Base-by-base conservation (phyloP, 129 eudicot genomes). In the Centaurea solstitialis region DNA sequence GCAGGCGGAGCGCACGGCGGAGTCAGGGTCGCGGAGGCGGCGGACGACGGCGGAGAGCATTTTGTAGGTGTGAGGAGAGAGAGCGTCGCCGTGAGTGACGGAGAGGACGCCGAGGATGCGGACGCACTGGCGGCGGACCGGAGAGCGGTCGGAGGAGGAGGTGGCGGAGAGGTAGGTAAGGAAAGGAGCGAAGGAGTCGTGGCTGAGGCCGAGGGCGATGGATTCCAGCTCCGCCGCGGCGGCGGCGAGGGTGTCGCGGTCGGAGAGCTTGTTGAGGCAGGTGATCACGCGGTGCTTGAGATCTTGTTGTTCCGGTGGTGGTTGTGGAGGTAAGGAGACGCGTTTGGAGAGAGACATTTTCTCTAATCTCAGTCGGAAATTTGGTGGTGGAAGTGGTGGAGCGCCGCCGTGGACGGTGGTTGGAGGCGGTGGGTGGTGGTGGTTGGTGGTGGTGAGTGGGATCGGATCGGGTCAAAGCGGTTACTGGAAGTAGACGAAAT, bases 21-120 rank as follows among this genome's bases (percentile, higher is more conserved):
- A 80, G 76, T 94, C 99, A 22, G 93, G 88, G 69, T 92, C 97
- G 3, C 93, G 92, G 21, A 94, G 88, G 33, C 97, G 94, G 68
- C 87, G 88, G n/a, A 92, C 76, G n/a, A 94, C 82, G 81, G 87
- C 64, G 7, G 89, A 30, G 35, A 94, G 81, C 86, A 92, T 89
- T 62, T 88, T 88, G 2, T 86, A 81, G 21, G 92, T 76, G 57
- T 92, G 94, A 9, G 97, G 94, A 0, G 97, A 86, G 35, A 90
- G 82, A 13, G 88, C 86, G 57, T 83, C 89, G 13, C 89, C 88
- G 81, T 89, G 97, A 2, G 92, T 74, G 2, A 86, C 50, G 11
- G 97, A 86, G 6, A 94, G 78, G 47, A 92, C 43, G 9, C 88
- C 80, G 72, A 94, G 20, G 21, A 92, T 82, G 9, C 91, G 88